Conservation (phyloP, 2,329 filamentous ascomycete species). For the Botrytis galanthina region DNA sequence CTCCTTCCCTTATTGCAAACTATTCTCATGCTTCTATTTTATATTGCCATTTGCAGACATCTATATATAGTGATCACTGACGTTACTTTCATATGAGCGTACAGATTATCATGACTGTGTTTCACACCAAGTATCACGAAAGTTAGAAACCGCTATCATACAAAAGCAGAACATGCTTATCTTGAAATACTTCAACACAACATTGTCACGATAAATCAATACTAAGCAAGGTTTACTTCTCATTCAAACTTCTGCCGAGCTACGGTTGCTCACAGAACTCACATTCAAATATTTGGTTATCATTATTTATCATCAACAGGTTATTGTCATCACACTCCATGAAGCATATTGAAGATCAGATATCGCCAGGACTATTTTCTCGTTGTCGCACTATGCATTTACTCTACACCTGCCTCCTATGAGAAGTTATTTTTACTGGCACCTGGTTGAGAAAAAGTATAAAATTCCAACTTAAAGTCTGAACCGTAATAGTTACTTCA, state of each 20-base stretch:
- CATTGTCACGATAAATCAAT: accelerated
- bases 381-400: background rate
- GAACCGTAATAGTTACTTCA: background rate
- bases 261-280: background rate
- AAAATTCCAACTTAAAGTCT: background rate
- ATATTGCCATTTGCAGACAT: background rate
- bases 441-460: background rate
- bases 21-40: accelerated
- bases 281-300: accelerated
- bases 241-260: background rate
- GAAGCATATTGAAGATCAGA: too few relatives aligned
- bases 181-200: background rate
- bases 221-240: background rate
- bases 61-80: background rate
- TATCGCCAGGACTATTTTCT: background rate
- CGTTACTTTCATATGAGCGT: accelerated
- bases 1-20: accelerated
- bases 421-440: background rate
- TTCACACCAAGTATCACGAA: background rate
- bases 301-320: background rate
- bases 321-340: background rate
- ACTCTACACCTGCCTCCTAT: accelerated
- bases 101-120: accelerated
- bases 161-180: background rate
- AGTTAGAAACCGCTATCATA: background rate